These are phyloP conservation scores for Tylopilus felleus DNA, from an alignment of 768 basidiomycete genomes.

Conservation along the genomic window DNA sequence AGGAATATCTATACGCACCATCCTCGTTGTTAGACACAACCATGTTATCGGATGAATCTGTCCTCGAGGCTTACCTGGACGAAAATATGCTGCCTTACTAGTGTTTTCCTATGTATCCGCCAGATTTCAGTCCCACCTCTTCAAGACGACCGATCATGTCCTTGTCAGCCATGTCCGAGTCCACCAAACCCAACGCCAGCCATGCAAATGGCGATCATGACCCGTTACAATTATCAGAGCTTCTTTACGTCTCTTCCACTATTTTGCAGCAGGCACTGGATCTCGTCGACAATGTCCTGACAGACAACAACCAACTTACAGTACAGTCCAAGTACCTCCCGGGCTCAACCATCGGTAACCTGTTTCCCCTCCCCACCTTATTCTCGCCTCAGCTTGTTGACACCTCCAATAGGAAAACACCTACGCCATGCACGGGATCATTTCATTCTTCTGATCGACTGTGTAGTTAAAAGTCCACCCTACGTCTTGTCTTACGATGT, in stretches of 20 bases:
- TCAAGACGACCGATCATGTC: constrained; percentile 6
- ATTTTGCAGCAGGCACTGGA: constrained; percentile 73
- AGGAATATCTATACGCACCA: constrained; percentile 45
- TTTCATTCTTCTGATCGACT: constrained; percentile 64
- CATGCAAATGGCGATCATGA: constrained; percentile 6
- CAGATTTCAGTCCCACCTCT: not conserved
- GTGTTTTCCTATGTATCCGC: constrained; percentile 17
- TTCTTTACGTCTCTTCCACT: constrained; percentile 63
- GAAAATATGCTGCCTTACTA: constrained; percentile 13
- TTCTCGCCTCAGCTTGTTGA: not conserved
- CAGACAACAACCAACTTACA: constrained; percentile 65
- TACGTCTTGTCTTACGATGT: constrained; percentile 71
- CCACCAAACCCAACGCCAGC: not conserved
- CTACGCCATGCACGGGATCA: constrained; percentile 84
- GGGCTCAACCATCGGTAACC: constrained; percentile 82
- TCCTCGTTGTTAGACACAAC: not conserved
- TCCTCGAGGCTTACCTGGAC: constrained; percentile 25
- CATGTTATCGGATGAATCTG: constrained; percentile 15
- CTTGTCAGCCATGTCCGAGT: constrained; percentile 22
- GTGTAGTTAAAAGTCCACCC: constrained; percentile 43
- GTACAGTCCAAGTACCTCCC: constrained; percentile 70
- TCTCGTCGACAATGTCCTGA: constrained; percentile 62
- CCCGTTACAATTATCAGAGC: constrained; percentile 43
- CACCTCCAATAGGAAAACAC: constrained; percentile 65
- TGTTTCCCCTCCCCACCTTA: not conserved